Evolutionary conservation across 2,329 filamentous ascomycete species (phyloP).

Genomic region (Sclerotinia glacialis): DNA sequence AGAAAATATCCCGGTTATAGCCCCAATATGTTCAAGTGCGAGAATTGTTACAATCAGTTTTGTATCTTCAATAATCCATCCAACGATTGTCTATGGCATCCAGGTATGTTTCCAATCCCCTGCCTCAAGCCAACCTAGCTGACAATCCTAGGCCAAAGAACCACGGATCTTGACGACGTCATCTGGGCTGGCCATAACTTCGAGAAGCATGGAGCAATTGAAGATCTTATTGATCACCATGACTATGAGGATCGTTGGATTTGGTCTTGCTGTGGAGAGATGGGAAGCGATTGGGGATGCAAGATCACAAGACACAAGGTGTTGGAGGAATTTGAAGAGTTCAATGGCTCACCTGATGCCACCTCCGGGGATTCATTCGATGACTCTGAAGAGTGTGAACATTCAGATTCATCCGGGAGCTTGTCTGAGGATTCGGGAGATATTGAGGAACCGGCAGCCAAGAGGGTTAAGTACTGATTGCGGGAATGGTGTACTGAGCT

Average conservation of each 20-base stretch:
- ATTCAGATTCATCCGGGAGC: background rate
- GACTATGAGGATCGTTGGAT: constrained; percentile 9
- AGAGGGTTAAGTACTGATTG: background rate
- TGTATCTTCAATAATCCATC: background rate
- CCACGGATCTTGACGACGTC: background rate
- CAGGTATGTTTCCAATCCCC: background rate
- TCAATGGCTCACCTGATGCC: background rate
- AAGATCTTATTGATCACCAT: background rate
- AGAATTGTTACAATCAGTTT: background rate
- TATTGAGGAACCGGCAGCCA: background rate
- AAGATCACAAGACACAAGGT: background rate
- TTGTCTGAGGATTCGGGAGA: background rate
- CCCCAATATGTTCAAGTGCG: background rate
- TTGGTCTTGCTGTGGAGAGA: constrained; percentile 5
- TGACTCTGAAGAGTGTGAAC: background rate
- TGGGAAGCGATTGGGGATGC: constrained; percentile 7
- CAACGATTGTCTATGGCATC: constrained; percentile 5
- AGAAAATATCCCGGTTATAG: background rate
- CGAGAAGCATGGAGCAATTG: background rate
- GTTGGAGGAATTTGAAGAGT: background rate
- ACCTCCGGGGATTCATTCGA: background rate
- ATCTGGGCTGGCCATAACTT: background rate
- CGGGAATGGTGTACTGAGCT: background rate
- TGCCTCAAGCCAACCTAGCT: too few relatives aligned
- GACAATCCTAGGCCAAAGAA: background rate